Evolutionary conservation across 352 stramenopile genomes (phyloP).

Genomic region (Globisporangium iwayamae): DNA sequence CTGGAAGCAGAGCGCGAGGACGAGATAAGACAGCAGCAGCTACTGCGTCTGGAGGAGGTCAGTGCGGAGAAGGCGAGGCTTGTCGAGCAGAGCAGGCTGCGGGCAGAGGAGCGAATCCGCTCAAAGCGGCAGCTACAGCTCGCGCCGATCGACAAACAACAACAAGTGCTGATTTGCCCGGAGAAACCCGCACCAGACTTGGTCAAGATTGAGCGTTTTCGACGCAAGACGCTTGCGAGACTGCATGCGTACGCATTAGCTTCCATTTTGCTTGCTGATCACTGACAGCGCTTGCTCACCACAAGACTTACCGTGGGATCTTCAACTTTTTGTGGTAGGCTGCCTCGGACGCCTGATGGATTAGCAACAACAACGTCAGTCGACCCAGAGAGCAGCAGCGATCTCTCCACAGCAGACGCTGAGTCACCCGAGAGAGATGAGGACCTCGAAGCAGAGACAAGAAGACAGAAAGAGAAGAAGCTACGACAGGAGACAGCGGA

Average conservation of each 20-base stretch:
- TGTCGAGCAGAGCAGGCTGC: conserved; percentile 35
- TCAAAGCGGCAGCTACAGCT: conserved; percentile 19
- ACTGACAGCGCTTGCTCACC: too few species aligned
- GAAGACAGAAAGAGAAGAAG: conserved; percentile 35
- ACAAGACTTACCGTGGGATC: neutral
- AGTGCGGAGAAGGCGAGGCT: conserved; percentile 27
- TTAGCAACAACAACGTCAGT: neutral
- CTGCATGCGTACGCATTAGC: conserved; percentile 4
- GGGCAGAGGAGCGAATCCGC: conserved; percentile 46
- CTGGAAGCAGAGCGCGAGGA: conserved; percentile 22
- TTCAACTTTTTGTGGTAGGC: neutral
- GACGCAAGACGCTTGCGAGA: conserved; percentile 12
- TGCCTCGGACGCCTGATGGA: neutral
- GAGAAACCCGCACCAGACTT: conserved; percentile 10
- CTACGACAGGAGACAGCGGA: conserved; percentile 46
- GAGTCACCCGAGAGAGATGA: conserved; percentile 16
- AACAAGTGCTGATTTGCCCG: neutral
- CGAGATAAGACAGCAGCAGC: conserved; percentile 17
- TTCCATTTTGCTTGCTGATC: neutral
- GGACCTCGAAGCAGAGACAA: conserved; percentile 19
- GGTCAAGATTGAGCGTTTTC: conserved; percentile 18
- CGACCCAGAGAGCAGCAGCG: neutral
- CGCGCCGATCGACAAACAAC: conserved; percentile 1
- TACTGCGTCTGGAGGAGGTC: conserved; percentile 20
- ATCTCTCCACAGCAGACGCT: neutral